Conservation (phyloP, 192 early-diverging fungal species). For the Coemansia sp. region DNA sequence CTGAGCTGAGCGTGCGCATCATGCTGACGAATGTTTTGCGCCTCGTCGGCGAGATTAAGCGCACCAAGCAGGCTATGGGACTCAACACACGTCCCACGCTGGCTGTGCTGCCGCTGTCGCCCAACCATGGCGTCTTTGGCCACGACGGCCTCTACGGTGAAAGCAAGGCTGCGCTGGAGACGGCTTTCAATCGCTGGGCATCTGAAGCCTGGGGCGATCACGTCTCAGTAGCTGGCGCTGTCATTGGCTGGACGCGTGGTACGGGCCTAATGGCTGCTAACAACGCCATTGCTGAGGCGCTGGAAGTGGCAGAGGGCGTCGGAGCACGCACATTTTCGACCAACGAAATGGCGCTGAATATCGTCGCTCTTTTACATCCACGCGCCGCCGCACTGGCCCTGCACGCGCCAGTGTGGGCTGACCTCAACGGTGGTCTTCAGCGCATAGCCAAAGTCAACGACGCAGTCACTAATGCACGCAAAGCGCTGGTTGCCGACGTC, state of each 20-base stretch:
- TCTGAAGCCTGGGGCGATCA: constrained; percentile 85
- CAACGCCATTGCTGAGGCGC: constrained; percentile 72
- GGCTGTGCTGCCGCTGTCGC: constrained; percentile 87
- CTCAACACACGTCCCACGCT: constrained; percentile 80
- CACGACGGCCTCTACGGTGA: constrained; percentile 91
- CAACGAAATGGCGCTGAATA: constrained; percentile 93
- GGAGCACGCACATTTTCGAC: constrained; percentile 90
- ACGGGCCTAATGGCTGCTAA: constrained; percentile 92
- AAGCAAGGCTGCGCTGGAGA: constrained; percentile 90
- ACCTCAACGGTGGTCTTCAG: constrained; percentile 92
- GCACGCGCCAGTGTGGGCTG: constrained; percentile 88
- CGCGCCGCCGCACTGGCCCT: constrained; percentile 68
- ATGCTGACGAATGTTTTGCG: constrained; percentile 95
- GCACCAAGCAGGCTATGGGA: constrained; percentile 67
- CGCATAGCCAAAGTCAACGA: constrained; percentile 57
- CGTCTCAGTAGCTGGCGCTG: constrained; percentile 83
- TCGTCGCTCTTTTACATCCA: constrained; percentile 85
- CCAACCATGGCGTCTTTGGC: constrained; percentile 96
- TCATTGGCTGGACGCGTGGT: constrained; percentile 97
- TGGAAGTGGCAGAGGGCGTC: constrained; percentile 71
- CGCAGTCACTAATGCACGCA: constrained; percentile 11
- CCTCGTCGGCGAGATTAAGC: constrained; percentile 81
- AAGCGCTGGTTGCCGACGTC: neutral
- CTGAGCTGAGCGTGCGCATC: constrained; percentile 85
- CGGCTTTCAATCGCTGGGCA: constrained; percentile 86